Percentiles rank a stretch among this genome's conserved stretches.
Evolutionary conservation across 371 early-diverging fungal genomes (phyloP).

Genomic region (Umbelopsis sp.): DNA sequence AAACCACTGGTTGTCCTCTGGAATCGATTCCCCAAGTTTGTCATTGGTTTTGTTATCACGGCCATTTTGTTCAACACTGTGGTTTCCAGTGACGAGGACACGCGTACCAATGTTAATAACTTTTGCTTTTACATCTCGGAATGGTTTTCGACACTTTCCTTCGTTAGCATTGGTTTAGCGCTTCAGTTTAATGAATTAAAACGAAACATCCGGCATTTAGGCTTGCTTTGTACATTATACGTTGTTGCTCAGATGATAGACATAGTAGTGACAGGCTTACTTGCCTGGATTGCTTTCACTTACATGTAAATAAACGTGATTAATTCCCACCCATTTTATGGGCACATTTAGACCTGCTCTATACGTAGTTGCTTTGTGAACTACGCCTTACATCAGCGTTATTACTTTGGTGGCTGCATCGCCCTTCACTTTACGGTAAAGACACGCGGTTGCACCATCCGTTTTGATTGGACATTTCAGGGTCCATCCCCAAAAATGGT

Average conservation of each 20-base stretch:
- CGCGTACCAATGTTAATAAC: constrained; percentile 43
- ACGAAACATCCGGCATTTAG: constrained; percentile 51
- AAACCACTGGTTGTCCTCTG: constrained; percentile 47
- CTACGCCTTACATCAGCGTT: too few relatives aligned
- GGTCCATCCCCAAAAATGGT: not conserved
- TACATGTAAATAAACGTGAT: constrained; percentile 22
- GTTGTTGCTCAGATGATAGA: constrained; percentile 62
- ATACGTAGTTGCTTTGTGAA: too few relatives aligned
- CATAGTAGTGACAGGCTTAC: constrained; percentile 53
- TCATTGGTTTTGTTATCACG: constrained; percentile 62
- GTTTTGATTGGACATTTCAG: constrained; percentile 14
- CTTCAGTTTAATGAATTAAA: constrained; percentile 58
- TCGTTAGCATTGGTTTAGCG: constrained; percentile 65
- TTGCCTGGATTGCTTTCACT: constrained; percentile 62
- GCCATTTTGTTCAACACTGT: constrained; percentile 64
- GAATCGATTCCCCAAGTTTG: constrained; percentile 68
- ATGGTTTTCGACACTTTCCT: constrained; percentile 66
- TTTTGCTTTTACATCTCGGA: constrained; percentile 66
- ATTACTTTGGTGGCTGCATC: too few relatives aligned
- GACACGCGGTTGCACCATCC: not conserved
- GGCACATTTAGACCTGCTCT: too few relatives aligned
- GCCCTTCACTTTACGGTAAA: too few relatives aligned
- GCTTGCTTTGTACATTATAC: constrained; percentile 57
- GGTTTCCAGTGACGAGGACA: constrained; percentile 35
- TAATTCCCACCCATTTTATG: too few relatives aligned